Percentiles rank a stretch among this genome's conserved stretches.
phyloP scores from a whole-genome alignment of 306 rosid genomes.

The Acacia melanoxylon region DNA sequence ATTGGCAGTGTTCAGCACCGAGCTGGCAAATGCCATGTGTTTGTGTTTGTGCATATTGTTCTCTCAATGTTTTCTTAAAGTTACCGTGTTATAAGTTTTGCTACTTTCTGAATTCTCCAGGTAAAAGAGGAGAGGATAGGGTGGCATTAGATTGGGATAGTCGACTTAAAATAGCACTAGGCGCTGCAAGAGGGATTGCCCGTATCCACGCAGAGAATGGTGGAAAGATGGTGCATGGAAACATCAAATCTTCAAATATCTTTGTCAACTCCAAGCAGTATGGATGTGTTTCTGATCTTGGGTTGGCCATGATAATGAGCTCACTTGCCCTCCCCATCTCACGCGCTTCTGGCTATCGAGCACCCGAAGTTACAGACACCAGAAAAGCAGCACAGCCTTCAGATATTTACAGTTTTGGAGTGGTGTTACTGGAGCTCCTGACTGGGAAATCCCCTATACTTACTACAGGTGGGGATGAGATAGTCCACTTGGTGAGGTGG shows the following conservation, averaged over 20 bases:
- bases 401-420: slow-evolving; percentile 88
- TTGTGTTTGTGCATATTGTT: background rate
- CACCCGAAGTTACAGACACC: slow-evolving; percentile 90
- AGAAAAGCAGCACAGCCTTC: slow-evolving; percentile 77
- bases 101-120: slow-evolving; percentile 42
- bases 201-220: slow-evolving; percentile 66
- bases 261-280: slow-evolving; percentile 57
- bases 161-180: slow-evolving; percentile 71
- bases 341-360: slow-evolving; percentile 87
- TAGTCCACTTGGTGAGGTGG: slow-evolving; percentile 91
- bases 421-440: slow-evolving; percentile 81
- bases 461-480: slow-evolving; percentile 82
- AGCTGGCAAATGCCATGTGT: background rate
- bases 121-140: slow-evolving; percentile 80
- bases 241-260: slow-evolving; percentile 77
- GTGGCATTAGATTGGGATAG: slow-evolving; percentile 72
- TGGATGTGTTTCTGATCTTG: slow-evolving; percentile 86
- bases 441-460: slow-evolving; percentile 91
- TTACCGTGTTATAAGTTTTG: background rate
- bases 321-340: slow-evolving; percentile 72
- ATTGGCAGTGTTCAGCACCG: background rate
- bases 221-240: slow-evolving; percentile 85
- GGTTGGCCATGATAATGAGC: slow-evolving; percentile 74
- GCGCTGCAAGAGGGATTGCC: slow-evolving; percentile 82
- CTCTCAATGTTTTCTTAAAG: background rate